Base-by-base conservation (phyloP, 2,329 filamentous ascomycete species). In the Alternaria triticina region DNA sequence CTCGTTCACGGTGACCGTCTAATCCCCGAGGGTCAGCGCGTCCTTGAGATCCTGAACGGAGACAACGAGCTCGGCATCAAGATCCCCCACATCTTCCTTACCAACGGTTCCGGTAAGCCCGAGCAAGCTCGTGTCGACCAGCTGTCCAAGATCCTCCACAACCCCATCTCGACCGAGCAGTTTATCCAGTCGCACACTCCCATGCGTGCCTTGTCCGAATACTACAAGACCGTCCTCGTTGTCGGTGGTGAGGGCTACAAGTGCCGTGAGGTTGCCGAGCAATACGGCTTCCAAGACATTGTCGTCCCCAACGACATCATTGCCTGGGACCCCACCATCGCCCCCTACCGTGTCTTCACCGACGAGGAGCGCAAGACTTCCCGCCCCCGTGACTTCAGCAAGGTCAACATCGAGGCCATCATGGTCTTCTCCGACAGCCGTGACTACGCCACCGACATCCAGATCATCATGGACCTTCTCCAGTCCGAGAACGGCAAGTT, bases 181-280 rank as follows among this genome's bases (percentile, higher is more conserved):
- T 93, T 93, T 84, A 92, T 92, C 76, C 90, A 92, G 80, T 90
- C 88, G 2, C 90, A 92, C 84, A 92, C 90, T 5, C 90, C 90
- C 70, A 93, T 93, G 91, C 89, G 89, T 62, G 91, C 90, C 49
- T 81, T 93, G 72, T 83, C 90, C 22, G 90, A 92, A 79, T 93
- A 93, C 85, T 93, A 92, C 84, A 86, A 88, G 71, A 92, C 90
- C 3, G 90, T 93, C 36, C 85, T 93, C 4, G 90, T 93, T 4
- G 88, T 92, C 43, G 91, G 91, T 78, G 91, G 91, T 72, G 90
- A 93, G 77, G 90, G 89, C 61, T 92, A 90, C 83, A 88, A 88
- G 77, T 91, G 90, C 82, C 89, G 90, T 54, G 89, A 91, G 72
- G 90, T 91, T 3, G 90, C 90, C 28, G 88, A 92, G 82, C 83